Conservation (phyloP, 768 basidiomycete genomes). For the Trametes elegans region DNA sequence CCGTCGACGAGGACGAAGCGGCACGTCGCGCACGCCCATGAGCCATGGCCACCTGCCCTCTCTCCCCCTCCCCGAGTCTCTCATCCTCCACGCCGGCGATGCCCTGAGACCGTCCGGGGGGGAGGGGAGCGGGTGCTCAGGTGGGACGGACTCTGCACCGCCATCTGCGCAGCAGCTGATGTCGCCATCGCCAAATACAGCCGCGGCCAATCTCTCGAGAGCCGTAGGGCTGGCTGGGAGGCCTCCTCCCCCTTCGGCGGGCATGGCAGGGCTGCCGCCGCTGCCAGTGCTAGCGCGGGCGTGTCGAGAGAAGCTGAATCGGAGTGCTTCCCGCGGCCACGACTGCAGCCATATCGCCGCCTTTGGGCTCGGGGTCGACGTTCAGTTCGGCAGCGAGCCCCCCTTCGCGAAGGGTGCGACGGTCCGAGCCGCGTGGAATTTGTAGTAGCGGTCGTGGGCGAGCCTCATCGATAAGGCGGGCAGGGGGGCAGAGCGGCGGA, state of each 20-base stretch:
- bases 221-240: not conserved
- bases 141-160: not conserved
- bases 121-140: conserved; percentile 8
- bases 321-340: conserved; percentile 1
- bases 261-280: not conserved
- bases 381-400: conserved; percentile 5
- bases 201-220: not conserved
- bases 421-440: conserved; percentile 5
- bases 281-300: conserved; percentile 5
- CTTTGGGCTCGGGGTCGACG: not conserved
- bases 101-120: not conserved
- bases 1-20: conserved; percentile 2
- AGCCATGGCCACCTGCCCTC: no score
- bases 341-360: not conserved
- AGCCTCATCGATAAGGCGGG: conserved; percentile 6
- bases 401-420: conserved; percentile 5
- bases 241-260: no score
- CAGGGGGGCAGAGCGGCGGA: not conserved
- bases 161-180: conserved; percentile 13
- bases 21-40: not conserved
- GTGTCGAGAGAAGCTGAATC: conserved; percentile 11
- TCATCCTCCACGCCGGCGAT: not conserved
- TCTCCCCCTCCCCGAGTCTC: no score
- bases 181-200: conserved; percentile 12
- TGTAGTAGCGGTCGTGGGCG: conserved; percentile 1